Evolutionary conservation across 345 rosid species (phyloP).

Genomic region (Gynandropsis gynandra): DNA sequence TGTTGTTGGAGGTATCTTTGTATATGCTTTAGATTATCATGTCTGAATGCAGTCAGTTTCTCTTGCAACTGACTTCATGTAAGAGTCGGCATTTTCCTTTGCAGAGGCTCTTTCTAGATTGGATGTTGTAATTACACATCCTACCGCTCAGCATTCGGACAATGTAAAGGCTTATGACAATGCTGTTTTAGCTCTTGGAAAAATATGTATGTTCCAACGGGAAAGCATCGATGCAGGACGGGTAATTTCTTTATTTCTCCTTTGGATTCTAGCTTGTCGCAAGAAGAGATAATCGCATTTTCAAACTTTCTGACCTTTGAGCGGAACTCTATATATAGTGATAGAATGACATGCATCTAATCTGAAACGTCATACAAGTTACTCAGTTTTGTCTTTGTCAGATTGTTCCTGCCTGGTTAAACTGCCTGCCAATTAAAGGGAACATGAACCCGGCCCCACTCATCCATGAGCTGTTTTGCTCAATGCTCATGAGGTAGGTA

Average conservation of each 20-base stretch:
- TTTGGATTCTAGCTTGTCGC: background rate
- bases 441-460: constrained; percentile 58
- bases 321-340: no score
- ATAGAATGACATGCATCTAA: background rate
- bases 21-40: background rate
- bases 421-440: constrained; percentile 58
- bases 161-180: constrained; percentile 67
- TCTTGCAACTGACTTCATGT: no score
- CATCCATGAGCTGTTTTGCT: constrained; percentile 69
- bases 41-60: no score
- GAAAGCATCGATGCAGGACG: constrained; percentile 50
- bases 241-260: constrained; percentile 28
- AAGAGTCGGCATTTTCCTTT: background rate
- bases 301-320: no score
- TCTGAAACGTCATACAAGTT: background rate
- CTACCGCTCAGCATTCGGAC: constrained; percentile 44
- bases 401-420: constrained; percentile 69
- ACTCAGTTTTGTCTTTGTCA: constrained; percentile 12
- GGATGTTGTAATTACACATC: constrained; percentile 43
- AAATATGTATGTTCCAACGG: constrained; percentile 58
- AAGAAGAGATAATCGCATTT: no score
- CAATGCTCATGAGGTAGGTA: constrained; percentile 56
- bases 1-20: constrained; percentile 47
- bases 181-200: constrained; percentile 75
- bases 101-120: constrained; percentile 62